These are phyloP conservation scores for Barbarea vulgaris DNA, from an alignment of 345 rosid species.

Conservation along the genomic window DNA sequence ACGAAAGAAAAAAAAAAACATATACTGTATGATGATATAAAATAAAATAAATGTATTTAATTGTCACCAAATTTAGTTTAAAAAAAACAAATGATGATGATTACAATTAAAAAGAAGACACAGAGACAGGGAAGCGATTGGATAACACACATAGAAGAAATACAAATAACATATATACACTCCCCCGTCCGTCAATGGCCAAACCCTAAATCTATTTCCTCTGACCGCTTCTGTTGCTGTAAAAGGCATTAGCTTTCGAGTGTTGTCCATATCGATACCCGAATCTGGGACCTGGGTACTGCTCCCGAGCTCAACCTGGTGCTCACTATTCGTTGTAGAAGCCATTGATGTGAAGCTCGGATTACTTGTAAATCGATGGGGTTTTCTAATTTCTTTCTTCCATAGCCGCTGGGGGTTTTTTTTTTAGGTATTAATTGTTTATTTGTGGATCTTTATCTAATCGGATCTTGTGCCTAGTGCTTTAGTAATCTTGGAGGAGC, in stretches of 20 bases:
- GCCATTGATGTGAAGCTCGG: conserved; percentile 23
- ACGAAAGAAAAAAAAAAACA: not conserved
- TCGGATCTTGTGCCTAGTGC: conserved; percentile 3
- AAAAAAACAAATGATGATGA: not conserved
- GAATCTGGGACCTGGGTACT: conserved; percentile 25
- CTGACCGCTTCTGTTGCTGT: conserved; percentile 34
- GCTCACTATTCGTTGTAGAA: not conserved
- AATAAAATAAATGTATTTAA: not conserved
- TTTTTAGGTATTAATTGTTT: not conserved
- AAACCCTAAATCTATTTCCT: conserved; percentile 38
- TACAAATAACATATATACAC: conserved; percentile 1
- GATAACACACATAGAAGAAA: conserved; percentile 34
- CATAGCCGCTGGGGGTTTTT: not conserved
- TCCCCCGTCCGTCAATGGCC: conserved; percentile 8
- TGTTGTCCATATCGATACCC: conserved; percentile 24
- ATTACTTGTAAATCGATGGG: not conserved
- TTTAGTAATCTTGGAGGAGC: not conserved
- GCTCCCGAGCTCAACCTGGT: not conserved
- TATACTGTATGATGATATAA: not conserved
- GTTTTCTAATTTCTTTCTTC: not conserved
- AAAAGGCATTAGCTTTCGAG: conserved; percentile 18
- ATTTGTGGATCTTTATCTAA: not conserved
- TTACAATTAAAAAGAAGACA: not conserved
- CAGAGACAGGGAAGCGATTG: conserved; percentile 22
- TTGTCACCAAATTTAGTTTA: conserved; percentile 16